Conservation (phyloP, 2,329 filamentous ascomycete genomes). For the Cladosporium sp. region DNA sequence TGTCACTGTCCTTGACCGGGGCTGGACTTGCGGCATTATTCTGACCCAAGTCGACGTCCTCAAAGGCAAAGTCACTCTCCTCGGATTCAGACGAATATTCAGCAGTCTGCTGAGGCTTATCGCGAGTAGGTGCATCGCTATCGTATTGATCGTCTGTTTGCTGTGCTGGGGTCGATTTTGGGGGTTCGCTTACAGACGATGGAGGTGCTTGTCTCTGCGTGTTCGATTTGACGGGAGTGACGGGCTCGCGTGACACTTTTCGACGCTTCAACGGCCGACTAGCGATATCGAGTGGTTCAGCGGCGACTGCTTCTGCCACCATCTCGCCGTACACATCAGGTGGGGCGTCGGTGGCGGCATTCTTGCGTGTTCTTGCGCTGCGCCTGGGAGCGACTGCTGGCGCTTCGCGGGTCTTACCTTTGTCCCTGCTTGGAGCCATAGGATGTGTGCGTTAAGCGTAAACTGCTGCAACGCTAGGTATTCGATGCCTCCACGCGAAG, state of each 20-base stretch:
- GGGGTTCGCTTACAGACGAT: not conserved
- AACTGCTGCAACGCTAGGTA: not conserved
- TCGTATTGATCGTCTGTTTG: not conserved
- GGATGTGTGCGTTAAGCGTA: not conserved
- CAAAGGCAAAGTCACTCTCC: slow-evolving; percentile 62
- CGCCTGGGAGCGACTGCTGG: slow-evolving; percentile 18
- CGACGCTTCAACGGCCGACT: slow-evolving; percentile 34
- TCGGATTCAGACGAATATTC: slow-evolving; percentile 46
- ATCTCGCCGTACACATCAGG: slow-evolving; percentile 32
- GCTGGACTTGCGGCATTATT: slow-evolving; percentile 22
- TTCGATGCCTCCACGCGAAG: slow-evolving; percentile 18
- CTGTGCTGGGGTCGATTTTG: not conserved
- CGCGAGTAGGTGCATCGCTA: not conserved
- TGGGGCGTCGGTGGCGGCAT: slow-evolving; percentile 15
- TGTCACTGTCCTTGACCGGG: slow-evolving; percentile 23
- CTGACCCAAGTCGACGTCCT: slow-evolving; percentile 57
- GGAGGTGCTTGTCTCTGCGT: not conserved
- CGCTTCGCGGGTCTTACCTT: slow-evolving; percentile 24
- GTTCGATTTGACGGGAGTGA: not conserved
- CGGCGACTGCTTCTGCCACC: slow-evolving; percentile 29
- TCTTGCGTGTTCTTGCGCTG: slow-evolving; percentile 20
- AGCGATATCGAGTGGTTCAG: slow-evolving; percentile 19
- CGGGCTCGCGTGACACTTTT: slow-evolving; percentile 19
- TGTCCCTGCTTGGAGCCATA: slow-evolving; percentile 36
- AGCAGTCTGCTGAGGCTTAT: slow-evolving; percentile 29